A percentile compares a stretch with the other conserved stretches of the same genome.
phyloP scores from a whole-genome alignment of 192 early-diverging fungal species.

The Pilobolus umbonatus region DNA sequence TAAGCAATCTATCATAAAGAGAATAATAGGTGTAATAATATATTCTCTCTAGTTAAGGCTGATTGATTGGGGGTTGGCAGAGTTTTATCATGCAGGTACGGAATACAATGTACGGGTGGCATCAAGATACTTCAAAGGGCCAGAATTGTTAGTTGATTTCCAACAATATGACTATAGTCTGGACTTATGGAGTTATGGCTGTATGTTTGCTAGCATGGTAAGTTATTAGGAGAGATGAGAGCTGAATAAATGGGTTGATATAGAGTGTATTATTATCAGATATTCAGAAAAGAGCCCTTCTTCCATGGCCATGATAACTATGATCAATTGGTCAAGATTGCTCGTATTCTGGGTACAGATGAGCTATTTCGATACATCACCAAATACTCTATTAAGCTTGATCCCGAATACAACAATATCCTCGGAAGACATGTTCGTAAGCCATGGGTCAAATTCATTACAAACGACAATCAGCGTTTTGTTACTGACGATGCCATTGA shows the following conservation, averaged over 20 bases:
- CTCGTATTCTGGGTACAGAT: constrained; percentile 95
- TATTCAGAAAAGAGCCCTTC: constrained; percentile 98
- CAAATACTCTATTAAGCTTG: constrained; percentile 93
- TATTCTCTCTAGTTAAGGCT: constrained; percentile 64
- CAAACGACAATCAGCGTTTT: constrained; percentile 77
- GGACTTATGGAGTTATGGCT: constrained; percentile 99
- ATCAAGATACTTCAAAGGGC: constrained; percentile 98
- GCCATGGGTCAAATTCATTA: constrained; percentile 86
- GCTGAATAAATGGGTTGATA: background rate
- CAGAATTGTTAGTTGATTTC: constrained; percentile 97
- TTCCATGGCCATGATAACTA: constrained; percentile 99
- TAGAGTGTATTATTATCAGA: constrained; percentile 45
- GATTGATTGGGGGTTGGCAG: constrained; percentile 99
- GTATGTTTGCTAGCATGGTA: constrained; percentile 99
- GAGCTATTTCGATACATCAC: constrained; percentile 88
- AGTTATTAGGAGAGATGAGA: background rate
- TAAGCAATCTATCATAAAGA: background rate
- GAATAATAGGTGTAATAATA: background rate
- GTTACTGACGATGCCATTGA: constrained; percentile 80
- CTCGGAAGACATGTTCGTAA: constrained; percentile 79
- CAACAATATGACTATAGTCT: constrained; percentile 98
- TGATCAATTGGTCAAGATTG: constrained; percentile 99
- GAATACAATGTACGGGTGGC: constrained; percentile 99
- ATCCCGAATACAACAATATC: constrained; percentile 87
- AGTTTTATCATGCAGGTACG: constrained; percentile 97